Evolutionary conservation across 176 grass and related monocot species (phyloP), one percentile per base, ranked within the genome.

Genomic region (Aegilops bicornis): DNA sequence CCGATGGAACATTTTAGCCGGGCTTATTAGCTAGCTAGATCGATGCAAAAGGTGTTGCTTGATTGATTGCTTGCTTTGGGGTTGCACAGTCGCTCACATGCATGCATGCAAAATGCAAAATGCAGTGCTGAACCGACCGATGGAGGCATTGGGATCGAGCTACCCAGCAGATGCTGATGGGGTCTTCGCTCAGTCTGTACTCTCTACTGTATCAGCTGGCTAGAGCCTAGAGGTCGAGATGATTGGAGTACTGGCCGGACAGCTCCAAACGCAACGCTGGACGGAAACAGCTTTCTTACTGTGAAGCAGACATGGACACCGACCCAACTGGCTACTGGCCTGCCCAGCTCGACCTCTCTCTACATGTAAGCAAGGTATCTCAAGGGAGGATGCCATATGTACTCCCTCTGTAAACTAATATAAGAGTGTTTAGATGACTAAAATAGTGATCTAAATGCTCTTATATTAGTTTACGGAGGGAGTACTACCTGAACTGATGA

Each of bases 221-320:
- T 43, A 79, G 36, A 1, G 20, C 14, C 60, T 43, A 79, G 36
- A 1, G 10, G 72, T 54, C 8, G 61, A 68, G 39, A 81, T 67
- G 62, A 76, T 76, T 76, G 73, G 73, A 31, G 8, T 20, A 19
- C 5, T 20, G 19, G 7, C 7, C 6, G 27, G 27, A 47, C 63
- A 81, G 19, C 63, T 81, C 61, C 40, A 81, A 67, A 81, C 39
- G 7, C 4, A 2, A 76, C 73, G 20, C 50, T 50, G 79, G 3
- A 45, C 2, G 10, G 15, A 67, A 22, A 32, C 78, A 64, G 61
- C 27, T 8, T 22, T 80, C 56, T 81, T 37, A 29, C 27, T 29
- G 35, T 64, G 82, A 75, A 84, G 19, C 25, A 47, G 47, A 58
- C 82, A 76, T 76, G 58, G 70, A 64, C 39, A 3, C 58, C 47